These are phyloP conservation scores for Marasmius fiardii DNA, from an alignment of 1,284 basidiomycete species.

Conservation along the genomic window DNA sequence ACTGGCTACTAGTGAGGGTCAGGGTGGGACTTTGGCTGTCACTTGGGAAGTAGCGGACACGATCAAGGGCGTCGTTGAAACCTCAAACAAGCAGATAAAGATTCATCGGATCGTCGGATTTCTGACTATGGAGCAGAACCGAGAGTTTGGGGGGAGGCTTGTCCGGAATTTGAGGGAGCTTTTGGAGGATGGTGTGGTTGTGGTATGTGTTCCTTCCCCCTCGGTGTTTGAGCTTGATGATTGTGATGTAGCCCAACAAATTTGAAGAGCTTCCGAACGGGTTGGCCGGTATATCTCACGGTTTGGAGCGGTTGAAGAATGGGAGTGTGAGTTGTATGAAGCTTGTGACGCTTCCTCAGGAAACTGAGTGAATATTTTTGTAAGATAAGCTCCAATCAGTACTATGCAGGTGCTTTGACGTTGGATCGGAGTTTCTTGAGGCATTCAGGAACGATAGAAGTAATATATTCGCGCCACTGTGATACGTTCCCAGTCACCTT, in stretches of 20 bases:
- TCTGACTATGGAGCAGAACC: no score
- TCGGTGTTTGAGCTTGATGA: background rate
- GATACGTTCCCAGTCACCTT: no score
- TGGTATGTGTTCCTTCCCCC: background rate
- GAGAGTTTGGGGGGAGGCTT: slow-evolving; percentile 2
- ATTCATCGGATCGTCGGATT: slow-evolving; percentile 5
- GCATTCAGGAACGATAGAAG: no score
- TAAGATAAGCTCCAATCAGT: no score
- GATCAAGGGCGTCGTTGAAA: background rate
- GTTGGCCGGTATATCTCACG: background rate
- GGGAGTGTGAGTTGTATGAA: slow-evolving; percentile 8
- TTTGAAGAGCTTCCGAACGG: slow-evolving; percentile 7
- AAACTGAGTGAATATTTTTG: no score
- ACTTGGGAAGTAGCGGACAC: background rate
- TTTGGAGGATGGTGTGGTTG: slow-evolving; percentile 2
- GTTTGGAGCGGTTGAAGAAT: slow-evolving; percentile 6
- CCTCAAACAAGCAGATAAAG: slow-evolving; percentile 4
- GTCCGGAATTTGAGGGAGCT: background rate
- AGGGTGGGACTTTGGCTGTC: slow-evolving; percentile 2
- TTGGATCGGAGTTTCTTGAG: no score
- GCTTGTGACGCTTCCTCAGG: slow-evolving; percentile 8
- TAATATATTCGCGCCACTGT: no score
- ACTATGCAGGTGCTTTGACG: no score
- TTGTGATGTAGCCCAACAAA: background rate
- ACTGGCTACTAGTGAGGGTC: background rate